Base-by-base conservation (phyloP, 495 filamentous ascomycete genomes). In the Cercophora newfieldiana region DNA sequence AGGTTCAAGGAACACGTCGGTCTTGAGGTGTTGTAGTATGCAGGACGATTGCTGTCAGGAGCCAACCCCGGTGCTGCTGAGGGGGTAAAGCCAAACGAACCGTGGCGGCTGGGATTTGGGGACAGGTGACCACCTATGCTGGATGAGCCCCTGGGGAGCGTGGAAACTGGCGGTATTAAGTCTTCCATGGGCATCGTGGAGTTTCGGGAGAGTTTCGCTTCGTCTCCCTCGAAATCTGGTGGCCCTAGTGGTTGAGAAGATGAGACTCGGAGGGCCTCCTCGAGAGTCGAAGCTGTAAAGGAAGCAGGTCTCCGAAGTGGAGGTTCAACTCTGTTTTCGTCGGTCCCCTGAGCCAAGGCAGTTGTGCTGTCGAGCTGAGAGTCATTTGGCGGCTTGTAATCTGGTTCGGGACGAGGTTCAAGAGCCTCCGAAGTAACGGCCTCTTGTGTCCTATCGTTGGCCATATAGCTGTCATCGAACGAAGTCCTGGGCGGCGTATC, bases 1-100 rank as follows among this genome's bases (percentile, higher is more conserved):
- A 61, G 47, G 25, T 61, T 61, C 24, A 61, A 44, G 2, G 59
- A 61, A 25, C 59, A 61, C 16, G 59, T 61, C 16, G 59, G 33
- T 31, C 48, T 61, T 7, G 16, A 19, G 37, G 47, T 51, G 59
- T 61, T 33, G 59, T 61, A 61, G 44, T 61, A 61, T 1, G 37
- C 57, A 3, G 30, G 29, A 5, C 22, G 30, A 24, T 29, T n/a
- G 10, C 19, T 24, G 5, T 47, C 29, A 4, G 57, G 16, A 25
- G 30, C 19, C 21, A 30, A 10, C 31, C 14, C 18, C 10, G 18
- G 18, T 16, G 28, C 47, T 12, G 19, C 33, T 18, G 29, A 19
- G 14, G 33, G 24, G 12, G 30, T 18, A 24, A 19, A 22, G 0
- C 30, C 47, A 2, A n/a, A 7, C 2, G 50, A 7, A 22, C 22